Conservation (phyloP, 345 rosid species). For the Linum lewisii region DNA sequence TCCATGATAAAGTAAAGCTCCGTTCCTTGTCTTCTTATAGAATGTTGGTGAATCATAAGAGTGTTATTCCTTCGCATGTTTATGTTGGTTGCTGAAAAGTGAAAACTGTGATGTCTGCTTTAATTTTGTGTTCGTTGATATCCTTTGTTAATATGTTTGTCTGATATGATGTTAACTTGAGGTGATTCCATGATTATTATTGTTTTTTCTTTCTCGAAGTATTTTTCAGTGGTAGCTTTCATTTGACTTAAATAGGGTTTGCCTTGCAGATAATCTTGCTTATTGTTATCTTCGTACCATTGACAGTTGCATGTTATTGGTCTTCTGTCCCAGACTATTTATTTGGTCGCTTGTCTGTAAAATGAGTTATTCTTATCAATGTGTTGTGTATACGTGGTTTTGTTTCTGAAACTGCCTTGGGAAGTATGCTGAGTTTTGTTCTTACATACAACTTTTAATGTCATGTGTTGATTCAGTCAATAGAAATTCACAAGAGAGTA, state of each 20-base stretch:
- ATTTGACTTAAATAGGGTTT: background rate
- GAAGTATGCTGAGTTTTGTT: background rate
- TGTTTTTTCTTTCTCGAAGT: too few species aligned
- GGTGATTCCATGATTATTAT: background rate
- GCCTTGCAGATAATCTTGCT: too few species aligned
- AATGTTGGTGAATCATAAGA: background rate
- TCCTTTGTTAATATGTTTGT: background rate
- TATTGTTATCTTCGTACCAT: too few species aligned
- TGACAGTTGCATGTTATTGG: too few species aligned
- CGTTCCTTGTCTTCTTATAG: conserved; percentile 4
- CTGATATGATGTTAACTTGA: background rate
- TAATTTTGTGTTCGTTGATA: background rate
- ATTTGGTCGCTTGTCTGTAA: background rate
- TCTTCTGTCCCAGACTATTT: background rate
- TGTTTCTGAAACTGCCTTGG: background rate
- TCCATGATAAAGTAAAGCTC: conserved; percentile 72
- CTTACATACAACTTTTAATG: background rate
- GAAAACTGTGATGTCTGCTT: background rate
- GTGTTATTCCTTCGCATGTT: background rate
- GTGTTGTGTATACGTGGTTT: background rate
- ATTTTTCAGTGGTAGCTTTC: background rate
- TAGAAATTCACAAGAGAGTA: conserved; percentile 83
- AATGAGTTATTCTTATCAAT: conserved; percentile 3
- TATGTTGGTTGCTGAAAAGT: background rate
- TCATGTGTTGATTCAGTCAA: conserved; percentile 36